Base-by-base conservation (phyloP, 2,329 filamentous ascomycete genomes). In the Orbilia oligospora region DNA sequence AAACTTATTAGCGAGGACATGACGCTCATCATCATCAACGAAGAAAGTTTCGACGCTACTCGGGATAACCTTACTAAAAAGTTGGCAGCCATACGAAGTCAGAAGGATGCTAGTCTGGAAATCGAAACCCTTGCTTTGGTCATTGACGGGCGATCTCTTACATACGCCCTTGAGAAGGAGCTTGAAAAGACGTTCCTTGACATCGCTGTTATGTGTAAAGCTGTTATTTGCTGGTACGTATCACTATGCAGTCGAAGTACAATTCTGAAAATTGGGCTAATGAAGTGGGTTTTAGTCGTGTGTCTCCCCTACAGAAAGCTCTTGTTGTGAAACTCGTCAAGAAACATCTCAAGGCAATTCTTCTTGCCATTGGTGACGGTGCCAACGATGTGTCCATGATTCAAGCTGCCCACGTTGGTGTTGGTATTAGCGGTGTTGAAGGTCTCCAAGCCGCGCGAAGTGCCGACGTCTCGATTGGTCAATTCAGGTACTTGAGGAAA, bases 331-430 rank as follows among this genome's bases (percentile, higher is more conserved):
- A 99, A 87, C 90, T 98, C 81, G 96, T 99, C 83, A 99, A 98
- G 86, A 93, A 94, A 81, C 93, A 97, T 84, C 89, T 96, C 81
- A 93, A 97, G 83, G 90, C 93, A 12, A 94, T 99, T 81, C 90
- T 97, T 67, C 90, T 99, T 64, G 96, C 96, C 65, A 97, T 99
- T 84, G 96, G 96, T 81, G 96, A 99, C 83, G 96, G 96, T 81
- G 96, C 96, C 56, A 99, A 99, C 85, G 96, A 99, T 83, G 96
- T 99, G n/a, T 97, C 95, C 18, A 99, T 99, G 96, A 99, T 99
- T 70, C 96, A 99, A 86, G 96, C 96, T 10, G 96, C 96, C 12
- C 96, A 99, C 84, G 97, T 99, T 81, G 96, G 96, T 80, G 93
- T 99, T 53, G 96, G 96, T 85, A 99, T 99, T 84, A 97, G 94